Base-by-base conservation (phyloP, 2,329 filamentous ascomycete species). In the Fusarium austroafricanum region DNA sequence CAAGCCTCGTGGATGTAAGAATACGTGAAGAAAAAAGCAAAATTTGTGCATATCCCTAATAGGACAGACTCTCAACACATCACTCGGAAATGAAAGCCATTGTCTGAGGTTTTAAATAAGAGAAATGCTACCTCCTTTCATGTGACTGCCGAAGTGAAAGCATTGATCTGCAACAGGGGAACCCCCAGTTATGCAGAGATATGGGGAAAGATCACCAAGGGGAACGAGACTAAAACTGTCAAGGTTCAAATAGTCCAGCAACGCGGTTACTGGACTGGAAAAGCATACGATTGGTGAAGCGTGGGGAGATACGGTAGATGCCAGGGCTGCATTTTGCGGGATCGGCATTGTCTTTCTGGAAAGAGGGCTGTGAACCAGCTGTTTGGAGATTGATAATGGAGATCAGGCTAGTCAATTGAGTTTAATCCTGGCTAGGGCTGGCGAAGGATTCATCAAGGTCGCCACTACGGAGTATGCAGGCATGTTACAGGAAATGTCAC, bases 51-150 rank as follows among this genome's bases (percentile, higher is more conserved):
- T 11, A 33, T 37, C 53, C 42, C 42, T 59, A 26, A 23, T 23
- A 59, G 42, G 18, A 11, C 10, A 29, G n/a, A 59, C 20, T 8
- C 2, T 17, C 3, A 1, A 2, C 0, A 4, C 4, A 0, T n/a
- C 0, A 0, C 1, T 0, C 0, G 2, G 10, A 0, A 0, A 4
- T 11, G 11, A 10, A 51, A 21, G 47, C 4, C 2, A 15, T 31
- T 4, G 14, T 26, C 2, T 2, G 2, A 1, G 6, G n/a, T 9
- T 50, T 51, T 58, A 59, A 42, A 3, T 6, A 2, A 14, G 4
- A 11, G 4, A 1, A 1, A 6, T 3, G 4, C 1, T 0, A 21
- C 12, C 37, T 28, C 38, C 35, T 59, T 38, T 42, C 43, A 31
- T 50, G 29, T n/a, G 29, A 7, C 42, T 51, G 17, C 23, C 31